phyloP scores from a whole-genome alignment of 306 rosid genomes.

The Sophora flavescens region DNA sequence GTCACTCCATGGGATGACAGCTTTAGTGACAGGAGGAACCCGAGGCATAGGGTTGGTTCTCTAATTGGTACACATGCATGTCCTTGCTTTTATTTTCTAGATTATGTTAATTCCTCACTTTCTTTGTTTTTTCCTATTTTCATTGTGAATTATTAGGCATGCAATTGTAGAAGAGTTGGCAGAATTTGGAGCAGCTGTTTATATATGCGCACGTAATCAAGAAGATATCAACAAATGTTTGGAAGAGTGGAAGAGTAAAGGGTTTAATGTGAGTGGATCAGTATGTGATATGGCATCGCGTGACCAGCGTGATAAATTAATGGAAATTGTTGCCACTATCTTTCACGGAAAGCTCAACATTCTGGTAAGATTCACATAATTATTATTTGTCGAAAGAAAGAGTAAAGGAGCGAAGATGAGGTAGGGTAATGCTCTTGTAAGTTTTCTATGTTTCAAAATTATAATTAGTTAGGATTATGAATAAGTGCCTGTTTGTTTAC shows the following conservation, averaged over 20 bases:
- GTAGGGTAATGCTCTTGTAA: too few species aligned
- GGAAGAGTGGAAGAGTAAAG: conserved; percentile 51
- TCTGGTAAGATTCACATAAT: conserved; percentile 47
- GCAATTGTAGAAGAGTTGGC: conserved; percentile 58
- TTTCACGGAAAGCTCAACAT: conserved; percentile 55
- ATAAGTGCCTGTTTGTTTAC: too few species aligned
- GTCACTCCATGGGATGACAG: conserved; percentile 48
- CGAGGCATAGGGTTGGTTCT: conserved; percentile 44
- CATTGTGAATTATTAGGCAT: conserved; percentile 14
- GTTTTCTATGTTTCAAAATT: too few species aligned
- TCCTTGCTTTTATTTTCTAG: background rate
- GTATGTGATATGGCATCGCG: conserved; percentile 41
- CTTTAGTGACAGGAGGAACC: conserved; percentile 47
- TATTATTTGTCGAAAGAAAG: too few species aligned
- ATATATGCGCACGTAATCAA: conserved; percentile 51
- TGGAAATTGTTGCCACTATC: conserved; percentile 39
- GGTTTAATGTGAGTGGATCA: conserved; percentile 51
- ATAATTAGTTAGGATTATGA: too few species aligned
- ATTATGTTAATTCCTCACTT: background rate
- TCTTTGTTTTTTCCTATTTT: background rate
- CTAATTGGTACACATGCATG: background rate
- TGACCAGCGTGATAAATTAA: conserved; percentile 45
- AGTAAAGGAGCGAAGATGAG: too few species aligned
- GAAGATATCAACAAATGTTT: conserved; percentile 41
- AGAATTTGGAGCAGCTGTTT: conserved; percentile 52